A percentile compares a stretch with the other conserved stretches of the same genome.
Evolutionary conservation across 2,329 filamentous ascomycete species (phyloP).

Genomic region (Fusarium sp.): DNA sequence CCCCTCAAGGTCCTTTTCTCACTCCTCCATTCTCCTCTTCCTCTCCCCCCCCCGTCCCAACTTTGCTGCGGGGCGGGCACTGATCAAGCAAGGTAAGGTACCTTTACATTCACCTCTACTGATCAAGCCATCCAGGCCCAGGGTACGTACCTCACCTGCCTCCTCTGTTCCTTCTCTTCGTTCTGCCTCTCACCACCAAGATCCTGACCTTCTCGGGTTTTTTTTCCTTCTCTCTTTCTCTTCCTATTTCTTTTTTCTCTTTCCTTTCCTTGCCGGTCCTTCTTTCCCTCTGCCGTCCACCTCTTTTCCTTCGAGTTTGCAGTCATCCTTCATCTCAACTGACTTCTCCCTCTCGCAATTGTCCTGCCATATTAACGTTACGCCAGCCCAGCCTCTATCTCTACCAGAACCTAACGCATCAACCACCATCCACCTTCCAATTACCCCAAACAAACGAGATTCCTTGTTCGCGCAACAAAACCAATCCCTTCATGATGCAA

Average conservation of each 20-base stretch:
- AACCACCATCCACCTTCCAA: neutral
- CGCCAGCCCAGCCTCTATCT: slow-evolving; percentile 22
- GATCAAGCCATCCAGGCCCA: slow-evolving; percentile 19
- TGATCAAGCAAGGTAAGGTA: slow-evolving; percentile 36
- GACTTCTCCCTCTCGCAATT: slow-evolving; percentile 61
- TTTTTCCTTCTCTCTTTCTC: slow-evolving; percentile 43
- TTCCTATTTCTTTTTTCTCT: slow-evolving; percentile 51
- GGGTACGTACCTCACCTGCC: slow-evolving; percentile 50
- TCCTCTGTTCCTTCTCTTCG: slow-evolving; percentile 43
- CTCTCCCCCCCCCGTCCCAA: slow-evolving; percentile 43
- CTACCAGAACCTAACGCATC: slow-evolving; percentile 2
- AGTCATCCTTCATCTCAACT: slow-evolving; percentile 68
- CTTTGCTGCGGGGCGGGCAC: slow-evolving; percentile 38
- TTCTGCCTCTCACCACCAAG: slow-evolving; percentile 50
- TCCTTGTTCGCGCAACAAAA: slow-evolving; percentile 13
- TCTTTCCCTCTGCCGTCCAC: slow-evolving; percentile 45
- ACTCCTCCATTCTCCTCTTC: slow-evolving; percentile 36
- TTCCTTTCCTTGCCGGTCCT: slow-evolving; percentile 46
- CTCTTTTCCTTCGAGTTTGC: slow-evolving; percentile 62
- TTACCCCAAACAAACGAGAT: neutral
- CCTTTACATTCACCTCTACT: slow-evolving; percentile 12
- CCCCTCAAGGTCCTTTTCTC: slow-evolving; percentile 8
- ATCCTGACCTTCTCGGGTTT: slow-evolving; percentile 46
- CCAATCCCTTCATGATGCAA: slow-evolving; percentile 71
- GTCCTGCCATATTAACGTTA: slow-evolving; percentile 27